Percentiles rank a stretch among this genome's conserved stretches.
phyloP scores from a whole-genome alignment of 2,329 filamentous ascomycete genomes.

The Botrytis medusae region DNA sequence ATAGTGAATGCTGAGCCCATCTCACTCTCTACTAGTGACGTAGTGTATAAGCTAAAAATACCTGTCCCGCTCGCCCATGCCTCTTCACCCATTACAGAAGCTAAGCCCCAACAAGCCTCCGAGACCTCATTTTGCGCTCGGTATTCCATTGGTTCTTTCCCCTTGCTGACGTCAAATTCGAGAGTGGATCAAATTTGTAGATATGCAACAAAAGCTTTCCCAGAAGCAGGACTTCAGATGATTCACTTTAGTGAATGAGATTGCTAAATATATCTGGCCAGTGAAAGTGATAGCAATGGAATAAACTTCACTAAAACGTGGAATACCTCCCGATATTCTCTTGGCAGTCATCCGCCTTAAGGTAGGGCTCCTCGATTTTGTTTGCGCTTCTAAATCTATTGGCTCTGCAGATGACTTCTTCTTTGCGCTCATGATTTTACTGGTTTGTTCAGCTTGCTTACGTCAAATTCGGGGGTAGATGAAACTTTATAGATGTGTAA shows the following conservation, averaged over 20 bases:
- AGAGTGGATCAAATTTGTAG: not conserved
- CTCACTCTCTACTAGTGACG: too few species aligned
- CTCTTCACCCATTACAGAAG: too few species aligned
- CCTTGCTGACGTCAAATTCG: not conserved
- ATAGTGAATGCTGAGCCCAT: not conserved
- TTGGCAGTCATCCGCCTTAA: not conserved
- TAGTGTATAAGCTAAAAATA: not conserved
- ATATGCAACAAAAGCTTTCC: not conserved
- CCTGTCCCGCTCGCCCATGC: not conserved
- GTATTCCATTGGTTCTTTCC: not conserved
- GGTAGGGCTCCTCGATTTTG: not conserved
- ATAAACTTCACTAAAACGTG: not conserved
- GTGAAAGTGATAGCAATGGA: rapidly evolving
- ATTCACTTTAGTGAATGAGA: not conserved
- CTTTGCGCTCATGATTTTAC: not conserved
- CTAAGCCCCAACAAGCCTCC: not conserved
- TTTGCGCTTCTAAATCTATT: not conserved
- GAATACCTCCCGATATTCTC: not conserved
- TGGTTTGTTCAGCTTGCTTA: not conserved
- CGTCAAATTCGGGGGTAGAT: conserved; percentile 3
- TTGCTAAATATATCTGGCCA: too few species aligned
- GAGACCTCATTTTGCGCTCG: not conserved
- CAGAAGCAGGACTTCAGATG: not conserved
- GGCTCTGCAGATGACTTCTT: not conserved
- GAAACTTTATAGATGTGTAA: not conserved